These are phyloP conservation scores for Populus hybrid DNA, from an alignment of 441 rosid genomes.

Conservation along the genomic window DNA sequence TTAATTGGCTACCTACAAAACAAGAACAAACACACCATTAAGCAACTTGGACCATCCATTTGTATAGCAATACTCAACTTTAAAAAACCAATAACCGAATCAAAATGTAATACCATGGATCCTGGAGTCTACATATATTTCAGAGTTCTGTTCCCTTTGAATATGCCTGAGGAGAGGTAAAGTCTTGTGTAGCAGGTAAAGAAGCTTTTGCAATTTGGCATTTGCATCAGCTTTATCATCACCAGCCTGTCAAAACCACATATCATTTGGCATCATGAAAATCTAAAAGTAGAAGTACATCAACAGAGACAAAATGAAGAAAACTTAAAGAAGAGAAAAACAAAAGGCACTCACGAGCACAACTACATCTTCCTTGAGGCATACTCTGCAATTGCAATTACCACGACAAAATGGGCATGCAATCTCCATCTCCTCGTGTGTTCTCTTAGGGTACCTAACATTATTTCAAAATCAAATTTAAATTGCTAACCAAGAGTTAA, in stretches of 20 bases:
- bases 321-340: constrained; percentile 7
- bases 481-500: neutral
- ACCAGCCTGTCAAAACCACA: constrained; percentile 30
- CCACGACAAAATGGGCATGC: constrained; percentile 51
- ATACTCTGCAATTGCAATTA: constrained; percentile 57
- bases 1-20: constrained; percentile 35
- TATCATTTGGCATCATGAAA: constrained; percentile 22
- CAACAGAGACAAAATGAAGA: neutral
- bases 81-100: constrained; percentile 4
- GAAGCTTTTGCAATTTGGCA: constrained; percentile 35
- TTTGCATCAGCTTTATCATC: constrained; percentile 28
- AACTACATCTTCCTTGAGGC: constrained; percentile 28
- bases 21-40: constrained; percentile 13
- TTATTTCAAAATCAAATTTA: constrained; percentile 13
- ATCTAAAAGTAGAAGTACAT: neutral
- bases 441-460: constrained; percentile 48
- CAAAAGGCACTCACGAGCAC: constrained; percentile 26
- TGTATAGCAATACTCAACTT: neutral
- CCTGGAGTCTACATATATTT: constrained; percentile 38
- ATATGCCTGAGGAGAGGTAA: constrained; percentile 46
- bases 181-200: constrained; percentile 40
- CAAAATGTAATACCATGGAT: constrained; percentile 33
- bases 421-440: constrained; percentile 39
- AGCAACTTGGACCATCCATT: constrained; percentile 4
- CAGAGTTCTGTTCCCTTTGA: constrained; percentile 46